phyloP scores from a whole-genome alignment of 352 stramenopile species.

The Globisporangium yorkense region DNA sequence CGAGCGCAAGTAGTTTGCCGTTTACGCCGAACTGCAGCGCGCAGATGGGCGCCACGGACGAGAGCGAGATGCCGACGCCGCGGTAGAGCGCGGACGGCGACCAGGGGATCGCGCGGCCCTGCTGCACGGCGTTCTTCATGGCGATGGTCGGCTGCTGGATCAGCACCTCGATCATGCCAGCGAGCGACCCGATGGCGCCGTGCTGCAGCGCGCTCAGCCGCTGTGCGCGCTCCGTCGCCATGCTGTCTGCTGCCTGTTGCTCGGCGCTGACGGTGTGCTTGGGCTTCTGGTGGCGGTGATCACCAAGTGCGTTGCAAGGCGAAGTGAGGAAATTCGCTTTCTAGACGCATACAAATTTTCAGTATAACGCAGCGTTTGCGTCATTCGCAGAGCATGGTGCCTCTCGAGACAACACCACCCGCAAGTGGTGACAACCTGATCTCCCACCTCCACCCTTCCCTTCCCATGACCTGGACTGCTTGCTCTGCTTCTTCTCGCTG shows the following conservation, averaged over 20 bases:
- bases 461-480: too few species aligned
- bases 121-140: slow-evolving; percentile 82
- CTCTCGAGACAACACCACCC: too few species aligned
- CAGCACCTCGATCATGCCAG: slow-evolving; percentile 80
- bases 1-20: slow-evolving; percentile 46
- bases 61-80: slow-evolving; percentile 69
- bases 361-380: too few species aligned
- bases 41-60: slow-evolving; percentile 73
- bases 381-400: too few species aligned
- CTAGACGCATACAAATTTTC: too few species aligned
- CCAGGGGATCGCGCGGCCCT: slow-evolving; percentile 63
- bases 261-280: too few species aligned
- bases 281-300: too few species aligned
- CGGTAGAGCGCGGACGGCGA: slow-evolving; percentile 59
- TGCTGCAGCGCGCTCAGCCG: slow-evolving; percentile 68
- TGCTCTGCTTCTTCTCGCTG: too few species aligned
- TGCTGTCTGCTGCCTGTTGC: neutral
- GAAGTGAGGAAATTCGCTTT: too few species aligned
- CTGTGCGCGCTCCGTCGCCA: slow-evolving; percentile 35
- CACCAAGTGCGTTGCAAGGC: too few species aligned
- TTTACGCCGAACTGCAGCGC: slow-evolving; percentile 80
- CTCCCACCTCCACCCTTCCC: too few species aligned
- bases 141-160: slow-evolving; percentile 80
- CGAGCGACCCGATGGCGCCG: slow-evolving; percentile 67
- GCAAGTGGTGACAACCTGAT: too few species aligned